Conservation (phyloP, 2,329 filamentous ascomycete species). For the Triangularia setosa region DNA sequence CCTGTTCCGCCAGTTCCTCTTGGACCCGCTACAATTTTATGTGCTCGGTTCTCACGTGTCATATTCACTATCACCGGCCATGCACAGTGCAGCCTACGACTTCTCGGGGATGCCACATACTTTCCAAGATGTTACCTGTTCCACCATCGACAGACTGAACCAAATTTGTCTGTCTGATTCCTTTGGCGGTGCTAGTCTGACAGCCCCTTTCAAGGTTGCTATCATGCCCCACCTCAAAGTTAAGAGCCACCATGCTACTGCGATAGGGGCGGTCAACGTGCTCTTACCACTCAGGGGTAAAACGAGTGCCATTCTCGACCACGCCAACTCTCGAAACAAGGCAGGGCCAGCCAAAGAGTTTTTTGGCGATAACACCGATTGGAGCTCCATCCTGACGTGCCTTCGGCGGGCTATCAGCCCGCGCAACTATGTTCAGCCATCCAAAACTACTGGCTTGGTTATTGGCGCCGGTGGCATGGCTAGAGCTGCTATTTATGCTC, state of each 20-base stretch:
- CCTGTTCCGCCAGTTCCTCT: constrained; percentile 57
- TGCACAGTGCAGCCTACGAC: constrained; percentile 67
- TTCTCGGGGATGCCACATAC: constrained; percentile 64
- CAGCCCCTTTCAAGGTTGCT: constrained; percentile 67
- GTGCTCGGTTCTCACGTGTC: constrained; percentile 64
- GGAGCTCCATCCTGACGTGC: constrained; percentile 46
- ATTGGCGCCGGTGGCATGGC: constrained; percentile 69
- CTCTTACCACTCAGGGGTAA: constrained; percentile 61
- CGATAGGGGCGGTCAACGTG: constrained; percentile 70
- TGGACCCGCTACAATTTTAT: constrained; percentile 65
- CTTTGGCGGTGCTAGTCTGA: constrained; percentile 66
- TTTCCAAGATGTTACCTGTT: constrained; percentile 57
- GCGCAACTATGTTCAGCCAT: constrained; percentile 55
- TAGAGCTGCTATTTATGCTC: constrained; percentile 67
- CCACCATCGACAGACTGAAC: constrained; percentile 58
- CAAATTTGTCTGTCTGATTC: constrained; percentile 54
- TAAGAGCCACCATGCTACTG: constrained; percentile 63
- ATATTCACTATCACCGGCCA: constrained; percentile 68
- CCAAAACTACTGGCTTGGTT: constrained; percentile 51
- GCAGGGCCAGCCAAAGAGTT: constrained; percentile 59
- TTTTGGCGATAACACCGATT: constrained; percentile 52
- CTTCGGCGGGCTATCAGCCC: constrained; percentile 67
- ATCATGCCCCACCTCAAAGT: constrained; percentile 62
- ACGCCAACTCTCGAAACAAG: constrained; percentile 56
- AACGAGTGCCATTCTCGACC: constrained; percentile 46